Percentiles rank a stretch among this genome's conserved stretches.
Evolutionary conservation across 306 rosid species (phyloP).

Genomic region (Fragaria vesca): DNA sequence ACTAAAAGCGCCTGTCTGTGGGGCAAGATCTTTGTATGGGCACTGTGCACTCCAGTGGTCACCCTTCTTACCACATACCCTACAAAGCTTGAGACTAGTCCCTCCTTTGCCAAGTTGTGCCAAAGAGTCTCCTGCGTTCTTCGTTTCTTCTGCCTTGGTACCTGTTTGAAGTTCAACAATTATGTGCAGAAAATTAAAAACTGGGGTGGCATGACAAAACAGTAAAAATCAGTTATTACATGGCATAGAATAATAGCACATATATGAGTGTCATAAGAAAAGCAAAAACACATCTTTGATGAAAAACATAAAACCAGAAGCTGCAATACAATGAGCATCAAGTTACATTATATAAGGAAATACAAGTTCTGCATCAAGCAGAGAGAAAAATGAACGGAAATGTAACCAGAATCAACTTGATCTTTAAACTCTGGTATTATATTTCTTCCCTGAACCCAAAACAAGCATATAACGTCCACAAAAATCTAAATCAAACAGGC

Average conservation of each 20-base stretch:
- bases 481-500: not conserved
- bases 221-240: not conserved
- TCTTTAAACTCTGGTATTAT: not conserved
- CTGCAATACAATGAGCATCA: not conserved
- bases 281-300: not conserved
- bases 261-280: not conserved
- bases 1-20: slow-evolving; percentile 45
- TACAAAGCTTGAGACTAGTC: slow-evolving; percentile 89
- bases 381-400: not conserved
- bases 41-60: slow-evolving; percentile 98
- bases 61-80: slow-evolving; percentile 94
- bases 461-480: not conserved
- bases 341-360: not conserved
- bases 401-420: not conserved
- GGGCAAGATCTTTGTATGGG: slow-evolving; percentile 89
- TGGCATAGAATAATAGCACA: not conserved
- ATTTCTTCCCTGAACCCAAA: not conserved
- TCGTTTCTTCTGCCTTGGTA: slow-evolving; percentile 69
- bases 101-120: slow-evolving; percentile 53
- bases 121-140: slow-evolving; percentile 59
- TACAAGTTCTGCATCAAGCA: not conserved
- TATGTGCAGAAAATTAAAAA: not conserved
- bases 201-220: not conserved
- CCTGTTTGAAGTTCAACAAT: slow-evolving; percentile 43
- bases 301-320: not conserved